phyloP scores from a whole-genome alignment of 2,329 filamentous ascomycete species.

The Arachnomyces sp. region DNA sequence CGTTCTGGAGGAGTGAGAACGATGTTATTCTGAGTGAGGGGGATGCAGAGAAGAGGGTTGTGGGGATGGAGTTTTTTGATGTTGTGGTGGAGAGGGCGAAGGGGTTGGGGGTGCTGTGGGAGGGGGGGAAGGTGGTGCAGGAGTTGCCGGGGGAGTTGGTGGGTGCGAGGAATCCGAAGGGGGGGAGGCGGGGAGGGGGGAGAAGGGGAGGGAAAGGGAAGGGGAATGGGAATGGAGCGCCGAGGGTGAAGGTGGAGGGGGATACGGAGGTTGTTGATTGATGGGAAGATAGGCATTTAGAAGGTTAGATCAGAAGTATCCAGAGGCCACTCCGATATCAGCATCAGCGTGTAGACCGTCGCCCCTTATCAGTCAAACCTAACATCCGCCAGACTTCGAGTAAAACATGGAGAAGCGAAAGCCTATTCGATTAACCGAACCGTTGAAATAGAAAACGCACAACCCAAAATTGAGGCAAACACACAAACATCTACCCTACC shows the following conservation, averaged over 20 bases:
- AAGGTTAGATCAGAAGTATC: not conserved
- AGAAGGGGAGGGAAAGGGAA: slow-evolving; percentile 15
- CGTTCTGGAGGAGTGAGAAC: slow-evolving; percentile 74
- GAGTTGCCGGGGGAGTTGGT: slow-evolving; percentile 38
- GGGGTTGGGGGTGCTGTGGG: slow-evolving; percentile 62
- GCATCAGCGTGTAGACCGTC: too few species aligned
- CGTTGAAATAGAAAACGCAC: too few species aligned
- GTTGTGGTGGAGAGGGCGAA: slow-evolving; percentile 65
- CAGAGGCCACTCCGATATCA: not conserved
- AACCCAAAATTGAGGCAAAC: too few species aligned
- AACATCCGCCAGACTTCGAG: too few species aligned
- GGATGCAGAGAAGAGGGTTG: slow-evolving; percentile 45
- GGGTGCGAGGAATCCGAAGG: slow-evolving; percentile 29
- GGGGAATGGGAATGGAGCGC: slow-evolving; percentile 13
- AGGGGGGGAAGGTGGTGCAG: slow-evolving; percentile 45
- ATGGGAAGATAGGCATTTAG: not conserved
- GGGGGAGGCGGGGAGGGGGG: slow-evolving; percentile 23
- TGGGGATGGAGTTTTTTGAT: slow-evolving; percentile 61
- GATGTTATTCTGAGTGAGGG: slow-evolving; percentile 58
- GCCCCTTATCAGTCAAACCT: too few species aligned
- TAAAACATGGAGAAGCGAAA: too few species aligned
- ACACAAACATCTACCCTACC: too few species aligned
- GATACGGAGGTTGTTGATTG: slow-evolving; percentile 5
- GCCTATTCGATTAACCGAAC: too few species aligned
- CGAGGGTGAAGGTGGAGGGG: slow-evolving; percentile 6